Evolutionary conservation across 192 early-diverging fungal species (phyloP), one percentile per base, ranked within the genome.

Genomic region (Kickxella alabastrina): DNA sequence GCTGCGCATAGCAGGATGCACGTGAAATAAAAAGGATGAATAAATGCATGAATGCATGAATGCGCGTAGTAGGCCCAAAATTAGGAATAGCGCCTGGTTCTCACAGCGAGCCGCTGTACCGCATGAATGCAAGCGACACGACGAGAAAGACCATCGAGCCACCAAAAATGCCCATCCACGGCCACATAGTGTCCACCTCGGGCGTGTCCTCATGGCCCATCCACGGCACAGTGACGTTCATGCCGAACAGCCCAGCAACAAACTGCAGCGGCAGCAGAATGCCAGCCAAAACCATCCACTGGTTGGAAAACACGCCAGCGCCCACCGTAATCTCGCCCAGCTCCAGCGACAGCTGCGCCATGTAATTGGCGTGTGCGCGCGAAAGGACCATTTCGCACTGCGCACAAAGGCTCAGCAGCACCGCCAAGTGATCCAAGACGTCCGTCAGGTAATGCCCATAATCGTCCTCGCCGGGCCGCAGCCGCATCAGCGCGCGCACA

Each of bases 261-360:
- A 97, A 54, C 46, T 92, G 93, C 41, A 96, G 73, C 1, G 95
- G 95, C 19, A 98, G 79, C 9, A 98, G 59, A 40, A 98, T 90
- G 45, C 81, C 83, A 6, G 88, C 93, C 17, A 96, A 60, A 28
- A 89, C 87, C 0, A 92, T 95, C 70, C 95, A 82, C 31, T 82
- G 80, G 49, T 86, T 85, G 4, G 95, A 85, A 14, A 90, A 87
- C 37, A 86, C 80, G 42, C 89, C 92, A 14, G 92, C 94, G 38
- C 80, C 73, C 49, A 91, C 89, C 18, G 85, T 83, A 10, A 82
- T 69, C 40, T 82, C 78, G 19, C 83, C 82, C 43, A 87, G 68
- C 43, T 80, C 84, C 15, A 89, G 75, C 9, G 81, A 83, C 22
- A 86, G 76, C 25, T 81, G 81, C 1, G 85, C 82, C 34, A 90